Conservation (phyloP, 1,139 yeast genomes). For the Pichia sp. region DNA sequence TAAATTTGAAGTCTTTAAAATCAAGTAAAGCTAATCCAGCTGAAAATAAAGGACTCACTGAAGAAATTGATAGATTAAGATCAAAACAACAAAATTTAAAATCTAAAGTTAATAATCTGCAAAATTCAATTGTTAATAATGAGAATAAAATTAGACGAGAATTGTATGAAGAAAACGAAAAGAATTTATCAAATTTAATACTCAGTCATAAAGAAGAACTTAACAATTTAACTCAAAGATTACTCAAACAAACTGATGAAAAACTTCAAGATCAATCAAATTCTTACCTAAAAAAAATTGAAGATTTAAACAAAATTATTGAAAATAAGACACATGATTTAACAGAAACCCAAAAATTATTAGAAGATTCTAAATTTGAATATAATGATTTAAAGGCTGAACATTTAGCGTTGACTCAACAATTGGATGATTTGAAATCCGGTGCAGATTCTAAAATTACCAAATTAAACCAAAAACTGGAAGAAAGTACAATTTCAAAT, state of each 20-base stretch:
- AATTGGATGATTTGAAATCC: not conserved
- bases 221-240: conserved; percentile 11
- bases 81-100: conserved; percentile 17
- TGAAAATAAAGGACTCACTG: conserved; percentile 10
- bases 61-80: conserved; percentile 22
- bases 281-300: conserved; percentile 15
- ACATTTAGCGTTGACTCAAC: not conserved
- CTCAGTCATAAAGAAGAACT: conserved; percentile 19
- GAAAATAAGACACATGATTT: conserved; percentile 3
- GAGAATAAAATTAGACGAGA: conserved; percentile 21
- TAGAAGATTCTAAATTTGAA: conserved; percentile 5
- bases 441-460: not conserved
- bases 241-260: conserved; percentile 13
- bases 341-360: not conserved
- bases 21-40: conserved; percentile 2
- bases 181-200: conserved; percentile 16
- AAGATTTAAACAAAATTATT: conserved; percentile 3
- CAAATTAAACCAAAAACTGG: not conserved
- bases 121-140: conserved; percentile 19
- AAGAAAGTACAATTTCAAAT: not conserved
- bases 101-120: conserved; percentile 15
- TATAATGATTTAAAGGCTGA: conserved; percentile 8
- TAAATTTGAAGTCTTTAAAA: not conserved
- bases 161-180: conserved; percentile 21
- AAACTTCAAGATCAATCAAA: conserved; percentile 22